Evolutionary conservation across 768 basidiomycete genomes (phyloP).

Genomic region (Kwoniella sp.): DNA sequence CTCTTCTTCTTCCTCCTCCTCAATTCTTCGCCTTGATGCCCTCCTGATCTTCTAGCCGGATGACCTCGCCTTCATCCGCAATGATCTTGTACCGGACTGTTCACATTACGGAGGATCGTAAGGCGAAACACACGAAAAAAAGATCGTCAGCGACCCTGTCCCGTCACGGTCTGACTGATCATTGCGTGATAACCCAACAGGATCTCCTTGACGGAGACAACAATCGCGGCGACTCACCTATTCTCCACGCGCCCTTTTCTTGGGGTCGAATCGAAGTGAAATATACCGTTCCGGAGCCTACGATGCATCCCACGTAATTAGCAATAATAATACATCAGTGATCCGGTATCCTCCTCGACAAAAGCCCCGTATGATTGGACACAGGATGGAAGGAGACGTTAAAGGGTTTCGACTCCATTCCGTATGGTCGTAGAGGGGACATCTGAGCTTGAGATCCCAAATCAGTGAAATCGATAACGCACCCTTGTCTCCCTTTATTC

Average conservation of each 20-base stretch:
- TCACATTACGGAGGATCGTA: too few species aligned
- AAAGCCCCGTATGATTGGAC: too few species aligned
- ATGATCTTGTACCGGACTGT: conserved; percentile 55
- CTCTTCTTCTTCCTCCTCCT: neutral
- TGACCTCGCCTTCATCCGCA: conserved; percentile 46
- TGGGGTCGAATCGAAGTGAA: conserved; percentile 54
- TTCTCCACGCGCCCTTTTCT: conserved; percentile 49
- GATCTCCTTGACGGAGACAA: neutral
- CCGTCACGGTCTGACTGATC: too few species aligned
- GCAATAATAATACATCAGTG: too few species aligned
- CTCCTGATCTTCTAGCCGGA: conserved; percentile 40
- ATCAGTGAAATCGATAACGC: too few species aligned
- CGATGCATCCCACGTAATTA: too few species aligned
- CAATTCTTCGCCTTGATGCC: conserved; percentile 7
- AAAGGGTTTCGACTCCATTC: too few species aligned
- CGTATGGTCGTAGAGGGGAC: too few species aligned
- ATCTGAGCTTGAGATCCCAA: too few species aligned
- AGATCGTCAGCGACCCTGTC: neutral
- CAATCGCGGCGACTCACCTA: conserved; percentile 35
- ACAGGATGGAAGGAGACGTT: too few species aligned
- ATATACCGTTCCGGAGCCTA: conserved; percentile 53
- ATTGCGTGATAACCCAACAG: too few species aligned
- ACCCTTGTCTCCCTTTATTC: conserved; percentile 43
- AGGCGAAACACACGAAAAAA: neutral
- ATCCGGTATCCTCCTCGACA: neutral